Base-by-base conservation (phyloP, 805 yeast genomes). In the Nakazawaea molendinolei region DNA sequence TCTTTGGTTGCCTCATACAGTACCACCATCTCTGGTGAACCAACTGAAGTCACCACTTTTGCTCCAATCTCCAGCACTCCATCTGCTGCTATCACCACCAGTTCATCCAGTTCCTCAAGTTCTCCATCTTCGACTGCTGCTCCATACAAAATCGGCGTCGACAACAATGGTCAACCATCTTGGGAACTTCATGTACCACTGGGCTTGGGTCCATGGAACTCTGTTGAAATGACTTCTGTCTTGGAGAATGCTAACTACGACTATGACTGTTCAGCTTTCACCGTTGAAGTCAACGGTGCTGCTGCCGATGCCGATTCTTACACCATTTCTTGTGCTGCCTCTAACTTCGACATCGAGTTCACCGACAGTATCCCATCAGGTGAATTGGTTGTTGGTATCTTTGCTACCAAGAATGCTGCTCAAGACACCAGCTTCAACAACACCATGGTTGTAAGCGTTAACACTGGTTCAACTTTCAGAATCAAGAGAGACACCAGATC, bases 1-100 rank as follows among this genome's bases (percentile, higher is more conserved):
- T 52, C 49, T 23, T 36, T 51, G 23, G 51, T 44, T 23, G 45
- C 57, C 8, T 44, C 50, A 9, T 49, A 54, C 43, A 41, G 48
- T 9, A 47, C 51, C 2, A 43, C 49, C 9, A 36, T 51, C 29
- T 39, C 44, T 9, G 55, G 45, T 16, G 37, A 34, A 3, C 22
- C 38, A 14, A 29, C 44, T 13, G 40, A 44, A 12, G 35, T 49
- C 15, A 51, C 56, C 16, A 47, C 51, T 10, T 46, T 43, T 40
- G 22, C 28, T 15, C 18, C 52, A 17, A 20, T 47, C 19, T n/a
- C 33, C 6, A 10, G 9, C 22, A 5, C 15, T 8, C 19, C 32
- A 6, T 24, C 37, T 10, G 19, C 31, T 8, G 23, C 21, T 17
- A 20, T 21, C 24, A 8, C 36, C 6, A 25, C 16, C 25, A 18